Base-by-base conservation (phyloP, 2,329 filamentous ascomycete species). In the Aspergillus novoparasiticus region DNA sequence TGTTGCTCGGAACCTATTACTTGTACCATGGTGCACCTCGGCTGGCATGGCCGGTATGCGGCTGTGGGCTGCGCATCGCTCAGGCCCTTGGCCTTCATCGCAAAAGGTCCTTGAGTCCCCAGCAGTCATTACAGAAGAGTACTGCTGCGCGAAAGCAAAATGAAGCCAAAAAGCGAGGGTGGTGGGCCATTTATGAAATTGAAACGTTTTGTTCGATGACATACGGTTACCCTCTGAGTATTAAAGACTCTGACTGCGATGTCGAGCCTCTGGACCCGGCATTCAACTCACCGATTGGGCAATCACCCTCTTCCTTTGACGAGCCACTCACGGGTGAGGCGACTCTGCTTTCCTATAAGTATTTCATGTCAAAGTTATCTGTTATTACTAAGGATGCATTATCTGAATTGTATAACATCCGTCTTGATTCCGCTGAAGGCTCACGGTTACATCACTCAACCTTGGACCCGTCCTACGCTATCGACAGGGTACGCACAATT, bases 101-200 rank as follows among this genome's bases (percentile, higher is more conserved):
- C 6, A 69, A 62, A 34, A 1, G 60, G 11, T 39, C 57, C 1
- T 23, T 16, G 21, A 36, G 32, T 10, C 8, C 23, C 46, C 5
- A 16, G n/a, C 26, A 39, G 23, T 41, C 51, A 21, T n/a, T 21
- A 9, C 5, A 9, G 4, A 19, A 16, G 51, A 57, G 64, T 8
- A 32, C 5, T 32, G 2, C 39, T 55, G 12, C 58, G 14, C 48
- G 53, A 26, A 61, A n/a, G 39, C 39, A 64, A 1, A 64, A 65
- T 14, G 74, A 77, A 51, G 69, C 71, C 0, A 59, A 72, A 14
- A 79, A 80, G 21, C 72, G 77, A 0, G 77, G 76, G 11, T 80
- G 78, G 79, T 80, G 78, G 76, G 77, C 79, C 1, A 73, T 80
- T 0, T 77, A 80, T 43, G 79, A 80, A 56, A 75, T 79, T 1